A percentile compares a stretch with the other conserved stretches of the same genome.
phyloP scores from a whole-genome alignment of 805 yeast genomes.

The Blastobotrys attinorum region DNA sequence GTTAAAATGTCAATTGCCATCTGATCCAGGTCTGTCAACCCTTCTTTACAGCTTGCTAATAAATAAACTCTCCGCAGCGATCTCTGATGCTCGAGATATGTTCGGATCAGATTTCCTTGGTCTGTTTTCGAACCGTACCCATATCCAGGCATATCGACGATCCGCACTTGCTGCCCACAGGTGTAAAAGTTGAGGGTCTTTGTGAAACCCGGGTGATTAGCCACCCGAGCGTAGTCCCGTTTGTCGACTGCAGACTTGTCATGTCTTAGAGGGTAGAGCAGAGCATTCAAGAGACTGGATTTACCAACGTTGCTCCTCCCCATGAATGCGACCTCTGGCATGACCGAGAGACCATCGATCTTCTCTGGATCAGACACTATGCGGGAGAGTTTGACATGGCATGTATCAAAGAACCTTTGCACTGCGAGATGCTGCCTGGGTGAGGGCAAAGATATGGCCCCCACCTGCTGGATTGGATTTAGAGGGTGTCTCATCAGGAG shows the following conservation, averaged over 20 bases:
- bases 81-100: conserved; percentile 49
- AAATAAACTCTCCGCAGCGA: conserved; percentile 53
- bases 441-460: neutral
- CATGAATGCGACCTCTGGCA: conserved; percentile 69
- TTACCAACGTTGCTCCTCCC: conserved; percentile 88
- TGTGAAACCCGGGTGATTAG: conserved; percentile 46
- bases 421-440: neutral
- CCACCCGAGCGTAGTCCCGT: conserved; percentile 37
- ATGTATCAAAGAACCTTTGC: conserved; percentile 20
- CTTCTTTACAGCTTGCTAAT: conserved; percentile 52
- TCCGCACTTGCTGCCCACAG: conserved; percentile 50
- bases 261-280: conserved; percentile 30
- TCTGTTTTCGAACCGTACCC: conserved; percentile 57
- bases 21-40: conserved; percentile 51
- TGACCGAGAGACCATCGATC: conserved; percentile 15
- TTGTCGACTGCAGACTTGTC: conserved; percentile 21
- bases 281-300: conserved; percentile 61
- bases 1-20: conserved; percentile 43
- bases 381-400: conserved; percentile 22
- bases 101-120: conserved; percentile 65
- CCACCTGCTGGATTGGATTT: neutral
- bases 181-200: conserved; percentile 64
- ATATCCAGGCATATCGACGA: conserved; percentile 88
- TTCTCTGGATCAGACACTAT: conserved; percentile 23
- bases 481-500: conserved; percentile 1